A percentile compares a stretch with the other conserved stretches of the same genome.
Evolutionary conservation across 176 grass and related monocot genomes (phyloP).

Genomic region (Lolium perenne): DNA sequence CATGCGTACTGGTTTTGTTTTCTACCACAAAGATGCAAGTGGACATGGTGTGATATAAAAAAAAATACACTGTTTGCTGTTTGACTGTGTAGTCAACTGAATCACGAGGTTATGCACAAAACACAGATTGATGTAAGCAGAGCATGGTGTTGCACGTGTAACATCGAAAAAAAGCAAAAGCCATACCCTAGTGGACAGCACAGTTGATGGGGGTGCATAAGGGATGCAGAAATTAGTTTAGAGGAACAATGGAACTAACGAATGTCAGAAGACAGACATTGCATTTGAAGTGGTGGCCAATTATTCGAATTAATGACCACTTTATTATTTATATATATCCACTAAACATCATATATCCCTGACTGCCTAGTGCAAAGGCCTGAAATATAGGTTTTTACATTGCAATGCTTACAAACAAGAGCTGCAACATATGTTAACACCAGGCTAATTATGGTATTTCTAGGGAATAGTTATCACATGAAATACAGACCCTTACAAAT

Average conservation of each 20-base stretch:
- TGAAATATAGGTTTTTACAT: too few relatives aligned
- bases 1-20: neutral
- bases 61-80: neutral
- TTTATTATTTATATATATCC: neutral
- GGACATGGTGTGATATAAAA: neutral
- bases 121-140: constrained; percentile 3
- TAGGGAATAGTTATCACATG: neutral
- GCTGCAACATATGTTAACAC: neutral
- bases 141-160: neutral
- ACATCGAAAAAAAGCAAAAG: constrained; percentile 1
- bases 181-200: constrained; percentile 1
- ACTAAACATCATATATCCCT: constrained; percentile 6
- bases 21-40: constrained; percentile 24
- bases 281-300: neutral
- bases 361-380: neutral
- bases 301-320: neutral
- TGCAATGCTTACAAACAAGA: neutral
- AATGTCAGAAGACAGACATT: neutral
- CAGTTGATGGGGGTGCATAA: constrained; percentile 25
- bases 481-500: neutral
- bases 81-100: neutral
- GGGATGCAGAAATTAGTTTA: neutral
- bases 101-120: constrained; percentile 4
- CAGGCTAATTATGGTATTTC: neutral
- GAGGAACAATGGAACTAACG: neutral